These are phyloP conservation scores for Geotrichum cucujoidarum DNA, from an alignment of 1,139 yeast genomes.

Conservation along the genomic window DNA sequence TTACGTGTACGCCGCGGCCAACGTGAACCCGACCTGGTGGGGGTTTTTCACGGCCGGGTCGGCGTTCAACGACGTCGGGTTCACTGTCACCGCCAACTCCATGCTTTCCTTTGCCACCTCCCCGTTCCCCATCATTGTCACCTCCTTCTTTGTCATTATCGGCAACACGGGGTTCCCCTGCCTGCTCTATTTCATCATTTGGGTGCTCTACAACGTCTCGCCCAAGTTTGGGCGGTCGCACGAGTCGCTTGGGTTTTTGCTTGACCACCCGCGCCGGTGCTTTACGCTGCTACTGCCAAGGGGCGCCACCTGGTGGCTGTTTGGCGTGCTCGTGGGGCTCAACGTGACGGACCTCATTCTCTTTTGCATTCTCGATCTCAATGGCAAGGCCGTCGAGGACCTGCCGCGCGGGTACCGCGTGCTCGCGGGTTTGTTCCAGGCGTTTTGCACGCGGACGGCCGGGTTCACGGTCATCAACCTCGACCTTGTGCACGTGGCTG, in stretches of 20 bases:
- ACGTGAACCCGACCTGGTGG: conserved; percentile 84
- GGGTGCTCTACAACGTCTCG: conserved; percentile 67
- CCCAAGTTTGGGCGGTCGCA: conserved; percentile 47
- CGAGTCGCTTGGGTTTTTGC: conserved; percentile 77
- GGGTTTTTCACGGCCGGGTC: conserved; percentile 77
- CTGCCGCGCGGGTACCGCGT: conserved; percentile 65
- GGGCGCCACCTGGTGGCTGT: conserved; percentile 92
- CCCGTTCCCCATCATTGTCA: conserved; percentile 57
- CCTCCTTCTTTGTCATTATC: conserved; percentile 66
- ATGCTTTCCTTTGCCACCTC: conserved; percentile 61
- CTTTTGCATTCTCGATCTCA: conserved; percentile 71
- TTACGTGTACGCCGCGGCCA: conserved; percentile 45
- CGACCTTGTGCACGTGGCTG: conserved; percentile 73
- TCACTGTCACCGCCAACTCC: conserved; percentile 73
- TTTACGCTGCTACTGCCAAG: conserved; percentile 88
- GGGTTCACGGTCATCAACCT: conserved; percentile 76
- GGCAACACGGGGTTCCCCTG: conserved; percentile 96
- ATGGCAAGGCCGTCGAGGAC: conserved; percentile 41
- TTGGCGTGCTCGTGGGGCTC: conserved; percentile 62
- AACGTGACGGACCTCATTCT: conserved; percentile 75
- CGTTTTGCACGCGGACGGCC: conserved; percentile 89
- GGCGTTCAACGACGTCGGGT: conserved; percentile 78
- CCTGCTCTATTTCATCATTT: conserved; percentile 67
- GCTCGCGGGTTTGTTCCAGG: conserved; percentile 81
- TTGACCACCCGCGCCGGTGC: conserved; percentile 96